Evolutionary conservation across 2,329 filamentous ascomycete species (phyloP).

Genomic region (Fusarium luffae): DNA sequence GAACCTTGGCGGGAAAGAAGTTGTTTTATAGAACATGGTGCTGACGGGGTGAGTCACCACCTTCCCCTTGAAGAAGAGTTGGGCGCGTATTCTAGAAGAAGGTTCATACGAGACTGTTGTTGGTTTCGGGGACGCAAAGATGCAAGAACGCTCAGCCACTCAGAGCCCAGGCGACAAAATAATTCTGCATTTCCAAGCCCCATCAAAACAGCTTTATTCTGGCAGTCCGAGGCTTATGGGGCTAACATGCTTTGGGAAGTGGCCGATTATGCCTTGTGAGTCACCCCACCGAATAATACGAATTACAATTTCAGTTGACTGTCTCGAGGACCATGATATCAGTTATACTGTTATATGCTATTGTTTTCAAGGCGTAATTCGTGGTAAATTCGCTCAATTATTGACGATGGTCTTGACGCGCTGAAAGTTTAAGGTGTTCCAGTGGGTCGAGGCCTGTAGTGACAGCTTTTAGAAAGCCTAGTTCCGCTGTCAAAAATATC

Average conservation of each 20-base stretch:
- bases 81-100: neutral
- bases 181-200: too few relatives aligned
- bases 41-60: neutral
- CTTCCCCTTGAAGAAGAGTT: neutral
- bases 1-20: neutral
- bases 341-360: fast-evolving
- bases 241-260: neutral
- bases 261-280: neutral
- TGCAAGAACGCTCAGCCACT: neutral
- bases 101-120: too few relatives aligned
- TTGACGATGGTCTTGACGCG: neutral
- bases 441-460: neutral
- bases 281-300: neutral
- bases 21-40: neutral
- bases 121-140: neutral
- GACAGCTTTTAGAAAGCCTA: neutral
- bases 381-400: neutral
- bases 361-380: neutral
- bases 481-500: neutral
- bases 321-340: too few relatives aligned
- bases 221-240: too few relatives aligned
- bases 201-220: neutral
- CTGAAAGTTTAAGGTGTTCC: neutral
- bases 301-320: neutral
- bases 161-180: fast-evolving